Percentiles rank a stretch among this genome's conserved stretches.
Evolutionary conservation across 805 yeast species (phyloP).

Genomic region (Clavispora phyllophila): DNA sequence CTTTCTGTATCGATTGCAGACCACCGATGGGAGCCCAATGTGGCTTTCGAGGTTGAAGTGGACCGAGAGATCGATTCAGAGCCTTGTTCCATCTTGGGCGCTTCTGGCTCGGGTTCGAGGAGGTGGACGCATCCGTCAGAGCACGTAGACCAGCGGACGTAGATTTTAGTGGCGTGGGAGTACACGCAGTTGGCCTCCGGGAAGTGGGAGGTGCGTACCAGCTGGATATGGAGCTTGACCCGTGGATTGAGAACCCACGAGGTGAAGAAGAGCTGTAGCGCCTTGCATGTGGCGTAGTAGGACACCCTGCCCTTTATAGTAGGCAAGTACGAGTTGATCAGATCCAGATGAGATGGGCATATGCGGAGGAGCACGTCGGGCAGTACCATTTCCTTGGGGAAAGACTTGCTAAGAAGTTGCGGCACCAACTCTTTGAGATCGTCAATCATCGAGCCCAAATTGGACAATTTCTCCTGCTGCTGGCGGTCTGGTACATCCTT

Average conservation of each 20-base stretch:
- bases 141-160: conserved; percentile 56
- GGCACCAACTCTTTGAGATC: conserved; percentile 48
- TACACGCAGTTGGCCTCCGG: conserved; percentile 29
- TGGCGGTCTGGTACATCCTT: background rate
- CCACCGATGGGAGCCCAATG: conserved; percentile 39
- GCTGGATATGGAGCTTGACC: conserved; percentile 49
- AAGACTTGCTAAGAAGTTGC: conserved; percentile 37
- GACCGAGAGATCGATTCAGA: conserved; percentile 2
- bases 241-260: conserved; percentile 52
- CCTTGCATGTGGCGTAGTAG: conserved; percentile 52
- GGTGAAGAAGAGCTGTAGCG: conserved; percentile 49
- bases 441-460: conserved; percentile 51
- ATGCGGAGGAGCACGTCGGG: conserved; percentile 47
- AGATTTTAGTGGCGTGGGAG: conserved; percentile 43
- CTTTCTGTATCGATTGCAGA: conserved; percentile 27
- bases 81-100: background rate
- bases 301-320: conserved; percentile 49
- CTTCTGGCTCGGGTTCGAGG: conserved; percentile 6
- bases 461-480: conserved; percentile 37
- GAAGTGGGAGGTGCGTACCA: conserved; percentile 28
- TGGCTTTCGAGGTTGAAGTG: conserved; percentile 34
- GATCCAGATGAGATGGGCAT: conserved; percentile 47
- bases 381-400: conserved; percentile 43
- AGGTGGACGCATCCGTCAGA: conserved; percentile 48
- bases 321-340: conserved; percentile 47